Percentiles rank a stretch among this genome's conserved stretches.
Evolutionary conservation across 2,329 filamentous ascomycete genomes (phyloP).

Genomic region (Orbilia quercus): DNA sequence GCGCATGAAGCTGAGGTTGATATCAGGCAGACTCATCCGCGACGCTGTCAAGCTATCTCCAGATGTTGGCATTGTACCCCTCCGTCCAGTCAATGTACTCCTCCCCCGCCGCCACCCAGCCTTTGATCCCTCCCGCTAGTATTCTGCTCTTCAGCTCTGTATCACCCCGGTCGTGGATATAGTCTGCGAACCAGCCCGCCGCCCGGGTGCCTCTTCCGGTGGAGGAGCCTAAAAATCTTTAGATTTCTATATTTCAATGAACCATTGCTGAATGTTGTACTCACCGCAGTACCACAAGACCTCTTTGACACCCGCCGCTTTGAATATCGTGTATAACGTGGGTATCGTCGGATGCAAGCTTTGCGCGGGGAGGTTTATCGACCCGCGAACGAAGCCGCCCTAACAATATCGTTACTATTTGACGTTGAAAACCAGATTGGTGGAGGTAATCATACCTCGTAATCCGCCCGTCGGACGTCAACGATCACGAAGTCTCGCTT

Average conservation of each 20-base stretch:
- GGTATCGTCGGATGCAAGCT: slow-evolving; percentile 63
- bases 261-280: slow-evolving; percentile 23
- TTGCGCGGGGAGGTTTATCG: slow-evolving; percentile 63
- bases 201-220: slow-evolving; percentile 69
- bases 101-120: slow-evolving; percentile 67
- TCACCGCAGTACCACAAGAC: slow-evolving; percentile 65
- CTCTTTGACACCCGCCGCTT: slow-evolving; percentile 60
- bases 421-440: no score
- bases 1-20: no score
- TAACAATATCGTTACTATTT: slow-evolving; percentile 2
- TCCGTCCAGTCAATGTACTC: slow-evolving; percentile 67
- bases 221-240: slow-evolving; percentile 66
- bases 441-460: slow-evolving; percentile 22
- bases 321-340: slow-evolving; percentile 62
- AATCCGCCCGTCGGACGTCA: slow-evolving; percentile 63
- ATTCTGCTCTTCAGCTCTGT: slow-evolving; percentile 66
- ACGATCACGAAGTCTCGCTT: slow-evolving; percentile 64
- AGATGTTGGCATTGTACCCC: slow-evolving; percentile 64
- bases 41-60: slow-evolving; percentile 56
- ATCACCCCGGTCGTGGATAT: slow-evolving; percentile 65
- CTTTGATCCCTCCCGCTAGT: slow-evolving; percentile 68
- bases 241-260: background rate
- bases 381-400: slow-evolving; percentile 40
- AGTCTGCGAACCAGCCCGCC: slow-evolving; percentile 70
- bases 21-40: no score